Base-by-base conservation (phyloP, 495 filamentous ascomycete genomes). In the Mytilinidion resinicola region DNA sequence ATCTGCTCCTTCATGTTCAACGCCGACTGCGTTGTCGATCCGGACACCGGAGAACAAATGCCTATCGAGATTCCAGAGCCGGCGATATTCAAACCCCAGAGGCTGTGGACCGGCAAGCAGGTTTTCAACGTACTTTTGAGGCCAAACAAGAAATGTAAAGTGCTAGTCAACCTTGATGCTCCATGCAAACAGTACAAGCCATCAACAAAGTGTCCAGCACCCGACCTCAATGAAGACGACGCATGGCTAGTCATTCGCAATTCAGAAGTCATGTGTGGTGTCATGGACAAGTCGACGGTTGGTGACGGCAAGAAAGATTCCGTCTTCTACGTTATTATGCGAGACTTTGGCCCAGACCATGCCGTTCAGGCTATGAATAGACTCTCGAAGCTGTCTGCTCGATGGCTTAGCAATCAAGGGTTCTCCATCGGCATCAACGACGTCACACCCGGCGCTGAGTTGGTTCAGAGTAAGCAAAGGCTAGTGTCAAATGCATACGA, bases 271-370 rank as follows among this genome's bases (percentile, higher is more conserved):
- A 96, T 98, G 90, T 96, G 93, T 67, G 93, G 93, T 64, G 83
- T 90, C 37, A 96, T 98, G 91, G 93, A 98, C 73, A 98, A 98
- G 69, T 85, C 88, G 1, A 96, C 90, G 0, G 87, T 98, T 42
- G 93, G 93, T 61, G 89, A 86, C 11, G 93, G 93, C 66, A 97
- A 97, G 76, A 98, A 98, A 70, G 91, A 96, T 69, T 96, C 90
- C 3, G 82, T 98, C 9, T 98, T 97, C 72, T 98, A 96, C 65
- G 87, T 96, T 54, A 91, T 98, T 64, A 79, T 97, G 59, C 81
- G 93, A 71, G 93, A 98, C 72, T 97, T 85, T 67, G 93, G 95
- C 0, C 89, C 92, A 3, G 85, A 92, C 51, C 84, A 87, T 54
- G 91, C 93, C 2, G 91, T 90, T 0, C 81, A 82, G 53, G 91